Evolutionary conservation across 129 eudicot species (phyloP), one percentile per base, ranked within the genome.

Genomic region (Helichrysum umbraculigerum): DNA sequence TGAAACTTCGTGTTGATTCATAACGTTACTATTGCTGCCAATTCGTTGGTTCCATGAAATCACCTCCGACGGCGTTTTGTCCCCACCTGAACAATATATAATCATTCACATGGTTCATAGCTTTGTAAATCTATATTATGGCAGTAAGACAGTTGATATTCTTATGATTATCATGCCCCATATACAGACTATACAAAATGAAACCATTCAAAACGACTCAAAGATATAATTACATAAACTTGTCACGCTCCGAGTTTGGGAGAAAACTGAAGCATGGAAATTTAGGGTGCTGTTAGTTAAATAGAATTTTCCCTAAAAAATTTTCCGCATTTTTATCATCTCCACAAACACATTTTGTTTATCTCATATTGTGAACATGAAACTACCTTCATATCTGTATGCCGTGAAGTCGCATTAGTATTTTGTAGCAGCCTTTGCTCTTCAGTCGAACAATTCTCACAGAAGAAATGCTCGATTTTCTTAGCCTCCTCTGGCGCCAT

Each of bases 401-500:
- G 91, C 81, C 86, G 84, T 20, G 96, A 82, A 77, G 87, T 76
- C 76, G 86, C 90, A 84, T 86, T 92, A 52, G 91, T 77, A 80
- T 79, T 82, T 16, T 81, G 92, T 68, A 93, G 85, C 71, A 87
- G 89, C 62, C 85, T 90, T 74, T 87, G 90, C 65, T 87, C 92
- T 78, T 88, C 97, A 64, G 96, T 73, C 47, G 92, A 82, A 63
- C 98, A 93, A 52, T 57, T 82, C 72, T 82, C 83, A 74, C 98
- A 93, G 77, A 81, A 87, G 87, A 93, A 93, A 84, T 88, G 96
- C 68, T 94, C 97, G 16, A 91, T 57, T 62, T 76, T 81, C 78
- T 87, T 77, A 21, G 98, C 98, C 62, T 91, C 97, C 81, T 94
- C 98, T 6, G 86, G 83, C 29, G 83, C 79, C 96, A 94, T 87